A percentile compares a stretch with the other conserved stretches of the same genome.
Conservation (phyloP, 1,284 basidiomycete genomes). For the Puccinia triticina region DNA sequence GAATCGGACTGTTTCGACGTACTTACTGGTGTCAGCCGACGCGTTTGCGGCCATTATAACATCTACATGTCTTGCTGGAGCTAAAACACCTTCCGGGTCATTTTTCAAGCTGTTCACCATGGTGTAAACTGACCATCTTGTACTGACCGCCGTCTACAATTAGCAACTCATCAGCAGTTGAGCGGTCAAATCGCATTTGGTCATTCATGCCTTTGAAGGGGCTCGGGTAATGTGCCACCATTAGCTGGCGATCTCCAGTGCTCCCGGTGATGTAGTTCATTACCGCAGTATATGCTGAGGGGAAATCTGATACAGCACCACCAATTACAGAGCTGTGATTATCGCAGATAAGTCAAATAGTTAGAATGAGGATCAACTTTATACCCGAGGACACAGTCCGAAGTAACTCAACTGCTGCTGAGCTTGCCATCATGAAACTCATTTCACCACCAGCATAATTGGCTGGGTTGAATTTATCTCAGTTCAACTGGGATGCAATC, state of each 20-base stretch:
- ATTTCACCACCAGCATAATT: no score
- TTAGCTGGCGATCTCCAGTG: conserved; percentile 56
- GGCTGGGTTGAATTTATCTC: no score
- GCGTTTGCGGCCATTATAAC: conserved; percentile 72
- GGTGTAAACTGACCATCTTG: conserved; percentile 56
- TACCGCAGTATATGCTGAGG: not conserved
- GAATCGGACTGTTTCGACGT: not conserved
- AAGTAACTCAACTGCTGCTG: conserved; percentile 34
- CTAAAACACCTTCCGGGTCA: conserved; percentile 61
- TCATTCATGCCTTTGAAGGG: conserved; percentile 53
- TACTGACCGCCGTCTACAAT: conserved; percentile 64
- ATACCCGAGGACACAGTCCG: not conserved
- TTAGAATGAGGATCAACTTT: conserved; percentile 19
- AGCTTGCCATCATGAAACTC: conserved; percentile 27
- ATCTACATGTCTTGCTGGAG: conserved; percentile 69
- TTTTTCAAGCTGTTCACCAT: not conserved
- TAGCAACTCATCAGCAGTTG: conserved; percentile 59
- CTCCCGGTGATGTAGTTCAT: not conserved
- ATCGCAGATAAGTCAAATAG: not conserved
- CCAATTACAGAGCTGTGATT: conserved; percentile 37
- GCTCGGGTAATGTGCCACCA: conserved; percentile 24
- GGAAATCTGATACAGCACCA: not conserved
- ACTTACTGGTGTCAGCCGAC: conserved; percentile 64
- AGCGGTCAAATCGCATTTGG: conserved; percentile 50
- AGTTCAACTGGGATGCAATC: no score